A percentile compares a stretch with the other conserved stretches of the same genome.
Conservation (phyloP, 2,329 filamentous ascomycete genomes). For the Colletotrichum godetiae region DNA sequence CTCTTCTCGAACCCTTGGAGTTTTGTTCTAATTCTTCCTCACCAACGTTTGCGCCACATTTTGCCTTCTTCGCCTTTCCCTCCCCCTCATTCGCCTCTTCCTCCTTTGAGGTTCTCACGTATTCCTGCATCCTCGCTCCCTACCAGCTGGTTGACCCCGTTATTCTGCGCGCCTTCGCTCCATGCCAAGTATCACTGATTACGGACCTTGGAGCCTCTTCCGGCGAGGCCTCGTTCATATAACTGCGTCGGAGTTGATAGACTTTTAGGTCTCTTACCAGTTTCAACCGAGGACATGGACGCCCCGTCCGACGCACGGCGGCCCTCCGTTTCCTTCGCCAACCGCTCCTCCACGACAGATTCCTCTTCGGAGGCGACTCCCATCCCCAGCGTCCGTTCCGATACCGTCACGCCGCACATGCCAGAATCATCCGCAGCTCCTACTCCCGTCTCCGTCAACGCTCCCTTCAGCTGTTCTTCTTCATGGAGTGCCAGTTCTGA, state of each 20-base stretch:
- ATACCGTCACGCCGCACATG: neutral
- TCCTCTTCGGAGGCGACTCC: constrained; percentile 26
- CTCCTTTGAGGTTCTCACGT: neutral
- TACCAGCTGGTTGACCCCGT: neutral
- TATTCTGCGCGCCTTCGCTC: constrained; percentile 1
- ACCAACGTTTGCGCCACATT: neutral
- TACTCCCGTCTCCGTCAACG: constrained; percentile 33
- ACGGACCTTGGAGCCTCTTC: constrained; percentile 25
- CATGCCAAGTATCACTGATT: constrained; percentile 25
- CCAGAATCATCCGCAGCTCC: neutral
- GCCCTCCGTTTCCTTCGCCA: constrained; percentile 20
- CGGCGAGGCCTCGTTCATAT: constrained; percentile 26
- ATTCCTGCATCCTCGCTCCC: neutral
- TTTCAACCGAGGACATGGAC: constrained; percentile 17
- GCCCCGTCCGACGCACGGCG: constrained; percentile 11
- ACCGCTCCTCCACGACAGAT: constrained; percentile 13
- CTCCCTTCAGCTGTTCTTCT: constrained; percentile 45
- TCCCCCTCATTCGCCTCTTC: neutral
- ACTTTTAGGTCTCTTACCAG: constrained; percentile 23
- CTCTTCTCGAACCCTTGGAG: neutral
- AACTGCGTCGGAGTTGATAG: neutral
- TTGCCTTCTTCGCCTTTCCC: neutral
- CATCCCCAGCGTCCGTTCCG: constrained; percentile 13
- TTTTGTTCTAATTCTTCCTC: neutral
- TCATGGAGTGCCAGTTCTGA: constrained; percentile 57